Conservation (phyloP, 257 asterid species). For the Solanum pinnatisectum region DNA sequence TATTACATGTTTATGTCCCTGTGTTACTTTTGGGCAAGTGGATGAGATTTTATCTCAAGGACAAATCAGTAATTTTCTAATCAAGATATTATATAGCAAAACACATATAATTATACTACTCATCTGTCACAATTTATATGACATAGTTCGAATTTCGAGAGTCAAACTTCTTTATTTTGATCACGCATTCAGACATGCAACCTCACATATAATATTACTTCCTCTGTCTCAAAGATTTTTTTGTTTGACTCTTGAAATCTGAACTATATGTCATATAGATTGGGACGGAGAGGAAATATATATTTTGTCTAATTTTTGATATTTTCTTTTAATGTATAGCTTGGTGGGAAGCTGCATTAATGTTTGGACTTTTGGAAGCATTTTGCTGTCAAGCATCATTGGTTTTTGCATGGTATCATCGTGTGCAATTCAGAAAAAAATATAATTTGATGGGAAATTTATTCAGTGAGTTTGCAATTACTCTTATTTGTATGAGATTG, state of each 20-base stretch:
- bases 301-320: background rate
- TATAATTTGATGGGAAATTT: slow-evolving; percentile 4
- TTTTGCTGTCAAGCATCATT: background rate
- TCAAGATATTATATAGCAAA: background rate
- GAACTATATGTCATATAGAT: background rate
- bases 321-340: background rate
- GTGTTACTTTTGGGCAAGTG: slow-evolving; percentile 16
- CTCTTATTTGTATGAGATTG: slow-evolving; percentile 2
- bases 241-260: background rate
- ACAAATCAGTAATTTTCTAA: slow-evolving; percentile 2
- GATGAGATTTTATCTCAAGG: slow-evolving; percentile 18
- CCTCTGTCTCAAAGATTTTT: background rate
- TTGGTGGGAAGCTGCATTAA: slow-evolving; percentile 15
- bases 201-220: background rate
- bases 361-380: background rate
- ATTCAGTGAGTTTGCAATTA: slow-evolving; percentile 1
- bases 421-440: slow-evolving; percentile 8
- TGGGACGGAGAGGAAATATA: background rate
- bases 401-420: slow-evolving; percentile 5
- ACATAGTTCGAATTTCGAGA: background rate
- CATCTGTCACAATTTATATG: background rate
- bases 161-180: background rate
- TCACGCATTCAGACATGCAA: background rate
- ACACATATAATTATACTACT: background rate
- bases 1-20: slow-evolving; percentile 11